Evolutionary conservation across 164 flowering plant species (phyloP).

Genomic region (Liquidambar formosana): DNA sequence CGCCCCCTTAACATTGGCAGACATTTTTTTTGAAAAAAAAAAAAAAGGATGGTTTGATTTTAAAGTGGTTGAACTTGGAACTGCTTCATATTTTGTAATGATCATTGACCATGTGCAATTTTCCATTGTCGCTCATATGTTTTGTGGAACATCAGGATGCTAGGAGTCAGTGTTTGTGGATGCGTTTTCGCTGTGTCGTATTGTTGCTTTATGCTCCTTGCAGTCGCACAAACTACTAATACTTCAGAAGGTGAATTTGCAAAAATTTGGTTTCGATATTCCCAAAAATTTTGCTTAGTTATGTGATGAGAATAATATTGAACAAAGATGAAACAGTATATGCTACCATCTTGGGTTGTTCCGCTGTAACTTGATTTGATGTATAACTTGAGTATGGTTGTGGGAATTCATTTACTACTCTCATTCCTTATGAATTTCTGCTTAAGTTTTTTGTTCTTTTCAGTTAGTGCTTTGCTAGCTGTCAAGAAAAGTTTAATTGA

Average conservation of each 20-base stretch:
- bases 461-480: conserved; percentile 62
- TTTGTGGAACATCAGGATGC: conserved; percentile 27
- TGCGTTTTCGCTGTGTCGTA: conserved; percentile 22
- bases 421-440: not conserved
- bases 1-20: too few species aligned
- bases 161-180: conserved; percentile 12
- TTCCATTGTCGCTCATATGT: too few species aligned
- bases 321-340: not conserved
- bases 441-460: conserved; percentile 6
- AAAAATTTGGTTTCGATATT: not conserved
- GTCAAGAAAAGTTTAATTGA: conserved; percentile 49
- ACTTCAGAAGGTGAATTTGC: conserved; percentile 58
- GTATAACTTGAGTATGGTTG: too few species aligned
- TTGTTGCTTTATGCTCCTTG: conserved; percentile 28
- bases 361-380: too few species aligned
- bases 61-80: not conserved
- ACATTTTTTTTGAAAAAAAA: too few species aligned
- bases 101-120: conserved; percentile 1
- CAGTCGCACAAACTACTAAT: conserved; percentile 43
- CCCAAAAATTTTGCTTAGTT: not conserved
- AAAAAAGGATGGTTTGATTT: too few species aligned
- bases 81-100: not conserved
- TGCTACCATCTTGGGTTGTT: not conserved
- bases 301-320: too few species aligned
- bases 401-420: not conserved